phyloP scores from a whole-genome alignment of 1,139 yeast species.

The Petasospora fabianii region DNA sequence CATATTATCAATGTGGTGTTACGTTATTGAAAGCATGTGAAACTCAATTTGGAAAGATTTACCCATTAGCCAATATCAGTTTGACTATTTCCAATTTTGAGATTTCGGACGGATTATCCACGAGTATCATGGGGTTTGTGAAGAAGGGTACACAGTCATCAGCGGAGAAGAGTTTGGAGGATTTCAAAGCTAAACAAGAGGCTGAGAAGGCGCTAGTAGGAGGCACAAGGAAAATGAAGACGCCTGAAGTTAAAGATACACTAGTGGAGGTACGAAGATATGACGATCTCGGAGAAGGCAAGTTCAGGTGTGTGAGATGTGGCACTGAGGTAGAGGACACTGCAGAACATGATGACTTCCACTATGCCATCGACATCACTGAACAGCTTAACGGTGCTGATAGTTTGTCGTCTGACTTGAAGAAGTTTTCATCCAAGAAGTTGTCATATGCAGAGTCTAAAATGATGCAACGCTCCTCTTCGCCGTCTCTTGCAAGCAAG shows the following conservation, averaged over 20 bases:
- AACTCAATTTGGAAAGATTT: constrained; percentile 33
- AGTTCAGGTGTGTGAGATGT: constrained; percentile 19
- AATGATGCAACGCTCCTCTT: constrained; percentile 3
- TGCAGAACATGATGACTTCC: constrained; percentile 33
- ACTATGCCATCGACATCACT: constrained; percentile 31
- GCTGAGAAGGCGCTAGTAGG: neutral
- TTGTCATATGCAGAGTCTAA: constrained; percentile 11
- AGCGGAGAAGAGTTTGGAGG: constrained; percentile 8
- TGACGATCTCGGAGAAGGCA: constrained; percentile 4
- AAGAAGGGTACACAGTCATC: constrained; percentile 16
- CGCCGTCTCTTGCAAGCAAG: neutral
- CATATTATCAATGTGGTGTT: constrained; percentile 38
- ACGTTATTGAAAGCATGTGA: constrained; percentile 39
- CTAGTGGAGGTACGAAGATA: neutral
- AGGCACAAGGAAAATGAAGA: neutral
- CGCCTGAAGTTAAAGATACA: neutral
- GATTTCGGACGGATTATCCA: constrained; percentile 32
- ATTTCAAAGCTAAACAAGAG: neutral
- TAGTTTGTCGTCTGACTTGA: constrained; percentile 14
- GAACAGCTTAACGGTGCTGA: constrained; percentile 25
- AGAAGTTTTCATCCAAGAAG: constrained; percentile 11
- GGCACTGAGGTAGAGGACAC: constrained; percentile 20
- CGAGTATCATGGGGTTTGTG: constrained; percentile 20
- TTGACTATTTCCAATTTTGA: constrained; percentile 54
- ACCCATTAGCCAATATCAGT: constrained; percentile 49